Conservation (phyloP, 1,139 yeast species). For the Yamadazyma conglobata region DNA sequence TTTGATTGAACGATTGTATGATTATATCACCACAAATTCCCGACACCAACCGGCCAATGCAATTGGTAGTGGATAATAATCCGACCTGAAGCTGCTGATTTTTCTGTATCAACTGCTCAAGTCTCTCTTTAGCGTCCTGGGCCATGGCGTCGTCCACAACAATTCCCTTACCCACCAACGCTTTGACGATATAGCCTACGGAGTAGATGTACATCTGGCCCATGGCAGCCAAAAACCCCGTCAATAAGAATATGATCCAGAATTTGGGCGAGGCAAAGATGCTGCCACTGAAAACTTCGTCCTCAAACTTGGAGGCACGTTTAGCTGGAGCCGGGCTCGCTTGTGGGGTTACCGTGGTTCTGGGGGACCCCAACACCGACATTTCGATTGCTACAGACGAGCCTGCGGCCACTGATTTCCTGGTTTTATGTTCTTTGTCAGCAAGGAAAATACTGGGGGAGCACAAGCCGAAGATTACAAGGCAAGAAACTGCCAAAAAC, state of each 20-base stretch:
- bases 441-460: slow-evolving; percentile 47
- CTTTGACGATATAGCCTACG: slow-evolving; percentile 57
- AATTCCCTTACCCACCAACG: slow-evolving; percentile 33
- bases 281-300: slow-evolving; percentile 18
- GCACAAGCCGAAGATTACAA: slow-evolving; percentile 36
- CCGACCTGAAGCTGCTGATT: slow-evolving; percentile 59
- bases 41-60: slow-evolving; percentile 49
- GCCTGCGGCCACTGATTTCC: slow-evolving; percentile 6
- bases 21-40: slow-evolving; percentile 54
- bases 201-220: slow-evolving; percentile 66
- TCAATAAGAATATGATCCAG: slow-evolving; percentile 46
- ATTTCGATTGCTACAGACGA: slow-evolving; percentile 8
- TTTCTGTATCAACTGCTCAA: slow-evolving; percentile 35
- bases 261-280: slow-evolving; percentile 36
- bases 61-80: slow-evolving; percentile 51
- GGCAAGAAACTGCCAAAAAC: slow-evolving; percentile 41
- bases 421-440: slow-evolving; percentile 33
- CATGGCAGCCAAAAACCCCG: slow-evolving; percentile 52
- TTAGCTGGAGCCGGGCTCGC: slow-evolving; percentile 6
- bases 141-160: slow-evolving; percentile 13
- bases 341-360: slow-evolving; percentile 3
- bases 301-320: slow-evolving; percentile 3
- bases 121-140: slow-evolving; percentile 15
- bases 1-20: slow-evolving; percentile 36
- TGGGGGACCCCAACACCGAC: slow-evolving; percentile 10